Conservation (phyloP, 352 stramenopile species). For the Phytopythium oedochilum region DNA sequence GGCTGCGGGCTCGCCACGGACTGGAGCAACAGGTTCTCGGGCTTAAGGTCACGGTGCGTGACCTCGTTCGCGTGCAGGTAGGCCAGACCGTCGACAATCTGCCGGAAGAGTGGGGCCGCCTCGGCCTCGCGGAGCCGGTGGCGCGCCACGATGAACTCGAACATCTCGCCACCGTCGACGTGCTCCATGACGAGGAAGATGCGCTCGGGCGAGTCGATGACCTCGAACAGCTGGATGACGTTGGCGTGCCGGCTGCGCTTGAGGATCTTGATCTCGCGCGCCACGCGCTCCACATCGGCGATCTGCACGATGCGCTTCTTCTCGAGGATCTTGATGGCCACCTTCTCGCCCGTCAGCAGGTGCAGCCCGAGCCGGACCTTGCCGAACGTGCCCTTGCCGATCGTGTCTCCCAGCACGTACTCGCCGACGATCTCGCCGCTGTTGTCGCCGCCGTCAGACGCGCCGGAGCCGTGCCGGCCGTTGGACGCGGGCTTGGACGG, state of each 20-base stretch:
- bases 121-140: slow-evolving; percentile 80
- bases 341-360: slow-evolving; percentile 87
- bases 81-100: slow-evolving; percentile 89
- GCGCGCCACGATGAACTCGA: slow-evolving; percentile 93
- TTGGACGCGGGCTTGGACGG: neutral
- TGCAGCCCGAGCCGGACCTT: slow-evolving; percentile 90
- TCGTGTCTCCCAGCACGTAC: slow-evolving; percentile 88
- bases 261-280: slow-evolving; percentile 93
- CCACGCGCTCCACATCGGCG: slow-evolving; percentile 88
- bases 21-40: slow-evolving; percentile 90
- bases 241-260: slow-evolving; percentile 89
- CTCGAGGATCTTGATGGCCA: slow-evolving; percentile 92
- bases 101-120: slow-evolving; percentile 80
- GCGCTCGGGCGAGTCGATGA: slow-evolving; percentile 76
- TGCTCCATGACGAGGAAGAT: slow-evolving; percentile 95
- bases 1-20: slow-evolving; percentile 10
- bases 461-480: neutral
- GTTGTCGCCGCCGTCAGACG: slow-evolving; percentile 8
- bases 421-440: slow-evolving; percentile 68
- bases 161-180: slow-evolving; percentile 90
- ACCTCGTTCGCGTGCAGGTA: slow-evolving; percentile 90
- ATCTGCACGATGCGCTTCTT: slow-evolving; percentile 88
- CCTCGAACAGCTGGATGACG: slow-evolving; percentile 82
- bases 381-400: slow-evolving; percentile 93
- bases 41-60: slow-evolving; percentile 89